Evolutionary conservation across 306 rosid genomes (phyloP).

Genomic region (Canavalia gladiata): DNA sequence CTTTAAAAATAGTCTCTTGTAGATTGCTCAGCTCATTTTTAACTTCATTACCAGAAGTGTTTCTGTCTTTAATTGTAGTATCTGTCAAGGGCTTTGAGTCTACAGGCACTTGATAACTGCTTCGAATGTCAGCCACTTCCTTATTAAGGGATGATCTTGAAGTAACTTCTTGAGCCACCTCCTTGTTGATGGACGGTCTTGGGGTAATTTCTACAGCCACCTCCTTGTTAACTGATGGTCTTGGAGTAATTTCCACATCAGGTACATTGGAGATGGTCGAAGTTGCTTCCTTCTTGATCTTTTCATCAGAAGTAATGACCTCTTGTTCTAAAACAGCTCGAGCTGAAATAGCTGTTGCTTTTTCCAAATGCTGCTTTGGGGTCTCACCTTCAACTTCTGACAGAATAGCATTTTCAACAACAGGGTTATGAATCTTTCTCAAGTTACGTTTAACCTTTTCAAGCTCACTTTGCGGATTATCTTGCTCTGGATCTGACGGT

Average conservation of each 20-base stretch:
- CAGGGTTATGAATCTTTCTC: constrained; percentile 87
- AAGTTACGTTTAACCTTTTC: constrained; percentile 87
- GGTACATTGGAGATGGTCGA: constrained; percentile 45
- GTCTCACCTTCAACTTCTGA: constrained; percentile 62
- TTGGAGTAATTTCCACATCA: constrained; percentile 56
- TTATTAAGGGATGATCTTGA: constrained; percentile 51
- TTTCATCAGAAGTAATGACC: constrained; percentile 55
- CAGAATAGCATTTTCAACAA: constrained; percentile 60
- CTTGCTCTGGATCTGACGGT: constrained; percentile 63
- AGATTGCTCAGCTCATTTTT: constrained; percentile 52
- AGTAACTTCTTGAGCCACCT: constrained; percentile 47
- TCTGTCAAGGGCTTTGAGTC: constrained; percentile 56
- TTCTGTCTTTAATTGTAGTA: constrained; percentile 49
- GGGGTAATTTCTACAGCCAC: constrained; percentile 52
- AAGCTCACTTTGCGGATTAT: constrained; percentile 83
- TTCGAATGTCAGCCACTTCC: constrained; percentile 54
- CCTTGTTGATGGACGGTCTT: constrained; percentile 53
- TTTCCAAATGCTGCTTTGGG: constrained; percentile 60
- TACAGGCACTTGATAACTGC: constrained; percentile 47
- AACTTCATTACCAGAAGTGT: constrained; percentile 47
- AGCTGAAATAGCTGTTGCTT: constrained; percentile 44
- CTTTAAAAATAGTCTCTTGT: constrained; percentile 49
- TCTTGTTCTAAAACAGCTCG: constrained; percentile 54
- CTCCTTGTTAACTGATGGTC: constrained; percentile 55
- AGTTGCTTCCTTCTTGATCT: constrained; percentile 57